A percentile compares a stretch with the other conserved stretches of the same genome.
Conservation (phyloP, 2,329 filamentous ascomycete genomes). For the Verticillium longisporum region DNA sequence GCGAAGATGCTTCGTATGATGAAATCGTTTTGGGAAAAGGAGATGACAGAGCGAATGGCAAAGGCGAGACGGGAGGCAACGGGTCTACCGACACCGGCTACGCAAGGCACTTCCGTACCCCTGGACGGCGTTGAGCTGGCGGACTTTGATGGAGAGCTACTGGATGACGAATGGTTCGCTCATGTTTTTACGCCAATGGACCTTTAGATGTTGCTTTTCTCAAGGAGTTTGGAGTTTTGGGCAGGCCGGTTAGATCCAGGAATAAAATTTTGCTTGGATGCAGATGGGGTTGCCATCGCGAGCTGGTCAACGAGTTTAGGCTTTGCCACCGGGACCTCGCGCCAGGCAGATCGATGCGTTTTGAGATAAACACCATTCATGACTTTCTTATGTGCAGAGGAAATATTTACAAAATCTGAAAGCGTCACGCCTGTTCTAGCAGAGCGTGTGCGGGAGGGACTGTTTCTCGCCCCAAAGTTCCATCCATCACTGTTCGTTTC, state of each 20-base stretch:
- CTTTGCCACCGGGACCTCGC: too few relatives aligned
- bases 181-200: conserved; percentile 9
- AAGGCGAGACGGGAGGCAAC: not conserved
- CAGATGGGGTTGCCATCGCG: too few relatives aligned
- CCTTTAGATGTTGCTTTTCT: conserved; percentile 1
- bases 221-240: too few relatives aligned
- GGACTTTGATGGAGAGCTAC: conserved; percentile 6
- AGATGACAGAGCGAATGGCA: conserved; percentile 15
- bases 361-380: not conserved
- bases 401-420: not conserved
- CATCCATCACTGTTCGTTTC: not conserved
- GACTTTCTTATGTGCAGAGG: not conserved
- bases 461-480: not conserved
- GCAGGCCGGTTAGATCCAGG: too few relatives aligned
- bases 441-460: not conserved
- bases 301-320: too few relatives aligned
- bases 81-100: not conserved
- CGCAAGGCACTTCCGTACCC: not conserved
- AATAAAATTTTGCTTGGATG: too few relatives aligned
- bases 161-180: conserved; percentile 9
- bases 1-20: conserved; percentile 28
- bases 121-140: conserved; percentile 6
- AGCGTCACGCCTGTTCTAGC: not conserved
- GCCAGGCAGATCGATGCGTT: not conserved
- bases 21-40: conserved; percentile 26